These are phyloP conservation scores for Plantago lanceolata DNA, from an alignment of 305 asterid species.

Conservation along the genomic window DNA sequence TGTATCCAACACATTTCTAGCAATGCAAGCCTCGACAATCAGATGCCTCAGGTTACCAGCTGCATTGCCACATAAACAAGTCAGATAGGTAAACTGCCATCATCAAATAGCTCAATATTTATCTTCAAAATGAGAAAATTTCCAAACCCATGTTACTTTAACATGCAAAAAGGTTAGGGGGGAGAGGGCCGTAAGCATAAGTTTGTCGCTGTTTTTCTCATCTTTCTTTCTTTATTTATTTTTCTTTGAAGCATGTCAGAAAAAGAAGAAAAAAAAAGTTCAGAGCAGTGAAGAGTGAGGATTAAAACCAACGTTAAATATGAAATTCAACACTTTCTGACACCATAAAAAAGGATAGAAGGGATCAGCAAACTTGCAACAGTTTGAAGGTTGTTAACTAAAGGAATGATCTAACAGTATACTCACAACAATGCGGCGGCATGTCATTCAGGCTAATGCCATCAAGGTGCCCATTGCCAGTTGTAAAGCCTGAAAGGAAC, in stretches of 20 bases:
- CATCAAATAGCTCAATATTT: not conserved
- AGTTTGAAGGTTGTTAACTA: constrained; percentile 18
- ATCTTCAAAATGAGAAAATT: not conserved
- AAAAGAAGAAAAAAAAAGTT: no score
- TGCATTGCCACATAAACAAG: constrained; percentile 40
- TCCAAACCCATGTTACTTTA: not conserved
- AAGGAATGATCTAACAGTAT: not conserved
- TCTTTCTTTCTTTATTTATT: not conserved
- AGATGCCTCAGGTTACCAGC: constrained; percentile 91
- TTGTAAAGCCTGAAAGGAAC: constrained; percentile 73
- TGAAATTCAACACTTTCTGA: no score
- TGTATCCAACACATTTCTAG: constrained; percentile 84
- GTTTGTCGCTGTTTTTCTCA: not conserved
- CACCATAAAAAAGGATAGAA: not conserved
- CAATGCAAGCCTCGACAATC: constrained; percentile 94
- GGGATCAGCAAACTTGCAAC: not conserved
- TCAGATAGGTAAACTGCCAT: constrained; percentile 20
- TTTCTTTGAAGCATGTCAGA: not conserved
- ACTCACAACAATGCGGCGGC: constrained; percentile 81
- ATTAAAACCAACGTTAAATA: no score
- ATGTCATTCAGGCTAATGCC: constrained; percentile 76
- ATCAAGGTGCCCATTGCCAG: constrained; percentile 75
- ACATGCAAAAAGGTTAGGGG: not conserved
- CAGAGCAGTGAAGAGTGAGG: not conserved
- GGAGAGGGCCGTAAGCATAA: not conserved